phyloP scores from a whole-genome alignment of 169 alveolate species.

The Plasmodium gaboni region DNA sequence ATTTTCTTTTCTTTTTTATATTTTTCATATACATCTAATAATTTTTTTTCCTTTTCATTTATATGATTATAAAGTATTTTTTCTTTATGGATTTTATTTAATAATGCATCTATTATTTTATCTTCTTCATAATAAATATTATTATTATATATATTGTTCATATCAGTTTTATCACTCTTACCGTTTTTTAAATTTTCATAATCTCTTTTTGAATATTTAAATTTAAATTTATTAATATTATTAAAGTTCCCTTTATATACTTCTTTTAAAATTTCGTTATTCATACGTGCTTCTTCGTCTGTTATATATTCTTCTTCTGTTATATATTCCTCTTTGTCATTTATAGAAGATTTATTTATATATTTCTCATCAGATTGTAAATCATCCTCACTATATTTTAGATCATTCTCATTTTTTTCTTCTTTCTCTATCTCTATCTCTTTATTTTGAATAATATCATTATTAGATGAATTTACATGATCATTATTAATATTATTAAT shows the following conservation, averaged over 20 bases:
- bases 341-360: too few relatives aligned
- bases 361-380: too few relatives aligned
- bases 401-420: too few relatives aligned
- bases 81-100: constrained; percentile 2
- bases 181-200: constrained; percentile 25
- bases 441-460: too few relatives aligned
- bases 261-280: constrained; percentile 9
- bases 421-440: too few relatives aligned
- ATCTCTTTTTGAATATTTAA: constrained; percentile 45
- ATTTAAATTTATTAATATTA: constrained; percentile 29
- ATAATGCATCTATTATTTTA: constrained; percentile 22
- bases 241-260: constrained; percentile 52
- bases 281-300: constrained; percentile 36
- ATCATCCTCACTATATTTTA: too few relatives aligned
- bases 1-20: constrained; percentile 25
- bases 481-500: not conserved
- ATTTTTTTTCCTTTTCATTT: constrained; percentile 4
- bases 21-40: constrained; percentile 25
- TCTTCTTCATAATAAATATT: constrained; percentile 15
- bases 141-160: not conserved
- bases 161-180: not conserved
- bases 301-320: constrained; percentile 8
- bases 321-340: not conserved
- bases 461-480: too few relatives aligned
- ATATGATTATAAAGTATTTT: not conserved